These are phyloP conservation scores for Aspergillus sp. DNA, from an alignment of 2,329 filamentous ascomycete species.

Conservation along the genomic window DNA sequence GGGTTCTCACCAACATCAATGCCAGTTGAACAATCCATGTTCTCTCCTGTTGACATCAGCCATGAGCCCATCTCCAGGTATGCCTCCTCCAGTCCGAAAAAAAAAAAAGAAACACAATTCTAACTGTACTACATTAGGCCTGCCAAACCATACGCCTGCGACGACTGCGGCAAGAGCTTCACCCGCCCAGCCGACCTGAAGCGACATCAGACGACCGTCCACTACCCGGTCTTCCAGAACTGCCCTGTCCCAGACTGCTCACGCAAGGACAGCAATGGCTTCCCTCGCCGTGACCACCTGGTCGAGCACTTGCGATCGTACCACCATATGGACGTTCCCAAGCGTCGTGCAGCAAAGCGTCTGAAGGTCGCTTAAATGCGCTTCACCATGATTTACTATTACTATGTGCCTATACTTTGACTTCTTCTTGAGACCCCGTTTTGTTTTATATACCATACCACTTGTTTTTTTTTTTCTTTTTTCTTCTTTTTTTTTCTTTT, in stretches of 20 bases:
- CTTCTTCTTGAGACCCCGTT: background rate
- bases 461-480: slow-evolving; percentile 1
- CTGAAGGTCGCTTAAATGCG: slow-evolving; percentile 17
- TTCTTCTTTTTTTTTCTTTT: slow-evolving; percentile 1
- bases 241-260: slow-evolving; percentile 47
- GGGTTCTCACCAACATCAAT: slow-evolving; percentile 12
- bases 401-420: background rate
- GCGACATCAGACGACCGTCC: slow-evolving; percentile 50
- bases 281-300: slow-evolving; percentile 58
- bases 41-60: slow-evolving; percentile 16
- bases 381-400: slow-evolving; percentile 2
- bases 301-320: slow-evolving; percentile 58
- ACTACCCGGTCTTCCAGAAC: slow-evolving; percentile 44
- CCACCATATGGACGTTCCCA: slow-evolving; percentile 51
- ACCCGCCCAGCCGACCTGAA: slow-evolving; percentile 51
- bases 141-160: slow-evolving; percentile 33
- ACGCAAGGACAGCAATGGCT: slow-evolving; percentile 51
- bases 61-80: slow-evolving; percentile 26
- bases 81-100: slow-evolving; percentile 5
- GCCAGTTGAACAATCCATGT: slow-evolving; percentile 10
- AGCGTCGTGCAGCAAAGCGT: slow-evolving; percentile 36
- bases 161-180: slow-evolving; percentile 41
- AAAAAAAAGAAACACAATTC: background rate
- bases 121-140: slow-evolving; percentile 19
- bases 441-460: slow-evolving; percentile 14